phyloP scores from a whole-genome alignment of 2,329 filamentous ascomycete species.

The Nothophaeocryptopus gaeumannii region DNA sequence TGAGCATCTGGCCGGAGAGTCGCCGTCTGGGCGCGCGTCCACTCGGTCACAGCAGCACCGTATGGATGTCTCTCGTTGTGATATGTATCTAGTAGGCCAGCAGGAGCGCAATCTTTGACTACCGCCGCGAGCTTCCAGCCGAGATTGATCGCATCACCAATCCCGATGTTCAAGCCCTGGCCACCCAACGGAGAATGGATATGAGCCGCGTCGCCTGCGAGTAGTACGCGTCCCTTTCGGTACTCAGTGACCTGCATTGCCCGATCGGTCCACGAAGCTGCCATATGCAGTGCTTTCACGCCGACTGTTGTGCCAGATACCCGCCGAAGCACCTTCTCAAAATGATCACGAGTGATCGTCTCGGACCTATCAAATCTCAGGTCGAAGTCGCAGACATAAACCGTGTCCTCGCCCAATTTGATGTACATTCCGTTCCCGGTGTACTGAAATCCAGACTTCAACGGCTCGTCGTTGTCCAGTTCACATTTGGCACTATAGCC shows the following conservation, averaged over 20 bases:
- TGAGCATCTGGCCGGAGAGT: neutral
- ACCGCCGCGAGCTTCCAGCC: conserved; percentile 28
- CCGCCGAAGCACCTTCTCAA: neutral
- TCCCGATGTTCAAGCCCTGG: conserved; percentile 40
- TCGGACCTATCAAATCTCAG: neutral
- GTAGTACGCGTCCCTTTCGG: conserved; percentile 19
- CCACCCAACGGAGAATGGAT: conserved; percentile 36
- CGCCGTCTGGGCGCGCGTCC: neutral
- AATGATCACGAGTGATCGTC: neutral
- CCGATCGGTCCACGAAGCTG: neutral
- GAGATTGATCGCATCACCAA: conserved; percentile 38
- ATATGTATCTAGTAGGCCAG: conserved; percentile 5
- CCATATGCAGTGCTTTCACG: neutral
- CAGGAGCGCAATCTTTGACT: conserved; percentile 3
- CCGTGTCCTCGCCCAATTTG: neutral
- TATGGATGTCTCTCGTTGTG: conserved; percentile 2
- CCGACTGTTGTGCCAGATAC: neutral
- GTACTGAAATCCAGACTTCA: neutral
- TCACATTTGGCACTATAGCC: conserved; percentile 2
- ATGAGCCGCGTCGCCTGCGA: conserved; percentile 39
- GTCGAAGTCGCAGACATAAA: neutral
- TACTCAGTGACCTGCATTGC: neutral
- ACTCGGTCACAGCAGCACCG: neutral
- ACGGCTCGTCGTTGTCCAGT: neutral
- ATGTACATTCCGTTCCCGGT: neutral